Conservation (phyloP, 495 filamentous ascomycete genomes). For the Aspergillus carlsbadensis region DNA sequence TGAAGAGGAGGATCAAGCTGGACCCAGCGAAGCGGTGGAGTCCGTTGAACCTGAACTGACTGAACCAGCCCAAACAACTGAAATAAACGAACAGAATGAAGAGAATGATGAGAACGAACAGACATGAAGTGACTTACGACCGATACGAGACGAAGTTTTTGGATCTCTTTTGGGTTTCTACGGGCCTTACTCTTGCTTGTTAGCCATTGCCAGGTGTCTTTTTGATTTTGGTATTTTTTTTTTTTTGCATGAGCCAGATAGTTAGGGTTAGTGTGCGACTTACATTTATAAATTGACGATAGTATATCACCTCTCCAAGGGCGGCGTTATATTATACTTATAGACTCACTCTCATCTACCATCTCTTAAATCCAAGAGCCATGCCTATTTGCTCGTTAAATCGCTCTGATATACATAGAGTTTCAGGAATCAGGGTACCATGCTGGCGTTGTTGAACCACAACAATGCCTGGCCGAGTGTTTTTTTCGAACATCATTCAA, state of each 20-base stretch:
- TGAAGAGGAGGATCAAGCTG: neutral
- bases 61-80: neutral
- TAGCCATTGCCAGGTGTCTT: constrained; percentile 7
- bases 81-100: neutral
- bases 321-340: too few relatives aligned
- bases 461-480: too few relatives aligned
- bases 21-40: neutral
- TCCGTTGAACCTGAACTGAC: neutral
- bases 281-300: neutral
- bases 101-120: constrained; percentile 2
- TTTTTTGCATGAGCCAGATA: neutral
- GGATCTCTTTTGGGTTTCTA: constrained; percentile 4
- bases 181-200: neutral
- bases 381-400: too few relatives aligned
- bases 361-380: too few relatives aligned
- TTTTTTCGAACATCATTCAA: too few relatives aligned
- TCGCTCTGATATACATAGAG: too few relatives aligned
- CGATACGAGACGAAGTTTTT: constrained; percentile 16
- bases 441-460: too few relatives aligned
- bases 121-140: constrained; percentile 17
- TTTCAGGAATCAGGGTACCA: too few relatives aligned
- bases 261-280: too few relatives aligned
- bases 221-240: neutral
- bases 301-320: too few relatives aligned
- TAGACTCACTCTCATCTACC: too few relatives aligned